These are phyloP conservation scores for Saturnispora galanensis DNA, from an alignment of 805 yeast genomes.

Conservation along the genomic window DNA sequence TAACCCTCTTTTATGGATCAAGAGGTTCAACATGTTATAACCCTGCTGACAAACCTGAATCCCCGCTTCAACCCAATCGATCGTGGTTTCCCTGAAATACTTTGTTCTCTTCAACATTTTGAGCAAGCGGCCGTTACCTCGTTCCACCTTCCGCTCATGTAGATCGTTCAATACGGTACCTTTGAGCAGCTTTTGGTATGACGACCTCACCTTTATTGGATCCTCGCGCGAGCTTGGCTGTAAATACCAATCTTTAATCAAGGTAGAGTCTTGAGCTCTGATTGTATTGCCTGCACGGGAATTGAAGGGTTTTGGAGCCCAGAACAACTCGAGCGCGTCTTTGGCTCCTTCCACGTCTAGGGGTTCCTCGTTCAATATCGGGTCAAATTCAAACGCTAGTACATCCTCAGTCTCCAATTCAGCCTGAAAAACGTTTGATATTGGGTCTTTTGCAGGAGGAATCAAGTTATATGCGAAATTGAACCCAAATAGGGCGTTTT, in stretches of 20 bases:
- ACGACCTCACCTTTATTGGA: conserved; percentile 72
- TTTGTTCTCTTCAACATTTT: conserved; percentile 66
- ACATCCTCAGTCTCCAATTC: too few species aligned
- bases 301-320: conserved; percentile 83
- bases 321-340: conserved; percentile 58
- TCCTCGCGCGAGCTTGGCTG: conserved; percentile 48
- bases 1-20: conserved; percentile 84
- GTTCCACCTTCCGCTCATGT: conserved; percentile 36
- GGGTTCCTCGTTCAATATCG: conserved; percentile 40
- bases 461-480: conserved; percentile 51
- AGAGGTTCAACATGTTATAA: conserved; percentile 78
- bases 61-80: conserved; percentile 99
- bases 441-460: conserved; percentile 13
- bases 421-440: too few species aligned
- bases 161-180: conserved; percentile 62
- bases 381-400: conserved; percentile 31
- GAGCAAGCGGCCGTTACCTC: conserved; percentile 47
- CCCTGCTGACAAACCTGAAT: conserved; percentile 90
- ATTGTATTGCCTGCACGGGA: conserved; percentile 59
- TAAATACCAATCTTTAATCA: conserved; percentile 73
- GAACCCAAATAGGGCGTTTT: conserved; percentile 44
- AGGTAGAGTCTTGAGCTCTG: conserved; percentile 84
- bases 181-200: conserved; percentile 85
- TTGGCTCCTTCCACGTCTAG: conserved; percentile 38
- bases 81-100: conserved; percentile 80